A percentile compares a stretch with the other conserved stretches of the same genome.
These are phyloP conservation scores for Lithospermum erythrorhizon DNA, from an alignment of 257 asterid genomes.

Conservation along the genomic window DNA sequence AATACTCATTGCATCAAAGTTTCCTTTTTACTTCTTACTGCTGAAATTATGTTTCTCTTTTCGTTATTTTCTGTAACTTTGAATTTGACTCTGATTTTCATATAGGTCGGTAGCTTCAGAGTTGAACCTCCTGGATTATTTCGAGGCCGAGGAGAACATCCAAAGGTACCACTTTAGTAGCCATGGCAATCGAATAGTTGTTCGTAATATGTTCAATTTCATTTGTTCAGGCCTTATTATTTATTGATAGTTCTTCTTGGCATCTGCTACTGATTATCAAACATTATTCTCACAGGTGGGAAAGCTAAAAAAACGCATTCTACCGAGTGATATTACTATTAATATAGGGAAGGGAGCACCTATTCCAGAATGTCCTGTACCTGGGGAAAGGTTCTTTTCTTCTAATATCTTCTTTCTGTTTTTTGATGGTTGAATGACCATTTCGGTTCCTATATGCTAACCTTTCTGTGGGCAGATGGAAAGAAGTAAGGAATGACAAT, in stretches of 20 bases:
- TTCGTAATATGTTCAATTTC: background rate
- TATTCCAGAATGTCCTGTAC: slow-evolving; percentile 87
- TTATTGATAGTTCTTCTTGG: too few species aligned
- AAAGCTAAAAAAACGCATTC: slow-evolving; percentile 76
- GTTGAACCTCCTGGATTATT: slow-evolving; percentile 99
- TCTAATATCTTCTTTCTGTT: background rate
- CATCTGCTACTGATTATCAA: background rate
- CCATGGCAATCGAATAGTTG: too few species aligned
- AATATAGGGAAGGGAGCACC: slow-evolving; percentile 90
- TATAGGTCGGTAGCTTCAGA: slow-evolving; percentile 94
- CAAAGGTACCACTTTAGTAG: slow-evolving; percentile 43
- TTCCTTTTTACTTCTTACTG: background rate
- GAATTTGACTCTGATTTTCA: slow-evolving; percentile 20
- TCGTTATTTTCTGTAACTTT: background rate
- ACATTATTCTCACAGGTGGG: slow-evolving; percentile 53
- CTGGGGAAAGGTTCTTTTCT: slow-evolving; percentile 70
- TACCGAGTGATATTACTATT: slow-evolving; percentile 74
- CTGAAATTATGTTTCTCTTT: background rate
- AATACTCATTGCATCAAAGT: too few species aligned
- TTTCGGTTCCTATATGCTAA: slow-evolving; percentile 2
- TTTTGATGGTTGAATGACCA: slow-evolving; percentile 2
- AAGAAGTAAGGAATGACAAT: slow-evolving; percentile 84
- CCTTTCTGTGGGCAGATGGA: slow-evolving; percentile 56
- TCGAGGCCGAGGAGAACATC: slow-evolving; percentile 99
- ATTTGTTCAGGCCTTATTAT: too few species aligned